A percentile compares a stretch with the other conserved stretches of the same genome.
Conservation (phyloP, 768 basidiomycete species). For the Leccinum incarnatum region DNA sequence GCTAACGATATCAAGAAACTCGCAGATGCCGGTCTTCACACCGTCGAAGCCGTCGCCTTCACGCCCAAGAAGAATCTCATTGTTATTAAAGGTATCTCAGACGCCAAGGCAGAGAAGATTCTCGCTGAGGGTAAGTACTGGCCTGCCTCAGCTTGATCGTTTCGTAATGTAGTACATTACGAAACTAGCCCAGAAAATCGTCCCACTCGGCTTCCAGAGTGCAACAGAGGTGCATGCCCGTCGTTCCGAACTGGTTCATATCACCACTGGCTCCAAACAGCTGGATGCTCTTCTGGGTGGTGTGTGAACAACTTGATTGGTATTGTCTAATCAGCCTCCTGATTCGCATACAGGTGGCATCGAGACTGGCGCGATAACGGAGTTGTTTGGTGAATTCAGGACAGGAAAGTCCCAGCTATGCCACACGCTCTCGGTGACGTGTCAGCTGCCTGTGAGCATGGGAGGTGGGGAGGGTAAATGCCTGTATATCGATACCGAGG, state of each 20-base stretch:
- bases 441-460: constrained; percentile 95
- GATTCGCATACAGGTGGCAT: constrained; percentile 67
- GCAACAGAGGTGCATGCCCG: constrained; percentile 97
- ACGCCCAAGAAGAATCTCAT: constrained; percentile 92
- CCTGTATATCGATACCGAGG: constrained; percentile 98
- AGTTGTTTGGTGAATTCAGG: constrained; percentile 97
- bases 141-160: background rate
- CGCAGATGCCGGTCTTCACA: constrained; percentile 85
- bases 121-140: constrained; percentile 71
- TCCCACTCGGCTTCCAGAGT: constrained; percentile 96
- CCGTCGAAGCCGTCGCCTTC: constrained; percentile 93
- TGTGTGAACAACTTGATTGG: constrained; percentile 26
- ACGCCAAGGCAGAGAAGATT: constrained; percentile 97
- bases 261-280: constrained; percentile 95
- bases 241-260: constrained; percentile 91
- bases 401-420: constrained; percentile 98
- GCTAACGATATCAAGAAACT: constrained; percentile 95
- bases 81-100: constrained; percentile 94
- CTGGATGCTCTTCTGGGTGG: constrained; percentile 95
- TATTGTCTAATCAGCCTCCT: constrained; percentile 7
- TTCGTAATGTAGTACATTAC: constrained; percentile 6
- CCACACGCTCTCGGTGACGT: constrained; percentile 97
- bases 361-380: constrained; percentile 97
- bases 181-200: constrained; percentile 81
- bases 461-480: constrained; percentile 99